A percentile compares a stretch with the other conserved stretches of the same genome.
Conservation (phyloP, 805 yeast species). For the Spathaspora arborariae region DNA sequence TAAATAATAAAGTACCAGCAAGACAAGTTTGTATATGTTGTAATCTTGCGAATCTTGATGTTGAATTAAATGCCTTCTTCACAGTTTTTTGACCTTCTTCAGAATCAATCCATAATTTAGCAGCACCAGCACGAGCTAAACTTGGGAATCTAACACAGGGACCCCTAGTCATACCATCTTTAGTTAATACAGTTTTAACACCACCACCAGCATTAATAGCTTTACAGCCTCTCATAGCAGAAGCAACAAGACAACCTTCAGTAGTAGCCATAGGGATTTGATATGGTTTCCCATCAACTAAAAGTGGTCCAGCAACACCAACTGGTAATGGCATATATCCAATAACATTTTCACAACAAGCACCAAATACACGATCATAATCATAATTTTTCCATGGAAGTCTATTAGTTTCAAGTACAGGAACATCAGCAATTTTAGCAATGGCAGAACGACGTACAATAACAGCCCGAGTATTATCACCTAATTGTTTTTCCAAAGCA, state of each 20-base stretch:
- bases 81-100: conserved; percentile 84
- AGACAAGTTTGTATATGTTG: conserved; percentile 88
- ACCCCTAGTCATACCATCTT: conserved; percentile 99
- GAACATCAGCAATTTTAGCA: conserved; percentile 76
- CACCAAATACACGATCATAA: conserved; percentile 94
- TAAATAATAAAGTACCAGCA: conserved; percentile 86
- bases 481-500: conserved; percentile 89
- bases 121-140: conserved; percentile 85
- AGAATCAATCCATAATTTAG: conserved; percentile 92
- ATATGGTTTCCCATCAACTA: conserved; percentile 82
- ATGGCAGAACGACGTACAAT: conserved; percentile 89
- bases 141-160: conserved; percentile 92
- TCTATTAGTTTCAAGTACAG: conserved; percentile 64
- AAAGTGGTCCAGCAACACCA: conserved; percentile 96
- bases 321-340: conserved; percentile 96
- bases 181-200: conserved; percentile 83
- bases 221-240: conserved; percentile 98
- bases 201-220: conserved; percentile 98
- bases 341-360: conserved; percentile 98
- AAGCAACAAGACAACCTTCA: conserved; percentile 97
- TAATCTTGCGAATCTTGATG: conserved; percentile 94
- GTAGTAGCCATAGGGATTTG: conserved; percentile 99
- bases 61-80: conserved; percentile 89
- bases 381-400: conserved; percentile 84
- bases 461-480: conserved; percentile 89